Evolutionary conservation across 345 rosid species (phyloP).

Genomic region (Pelargonium nanum): DNA sequence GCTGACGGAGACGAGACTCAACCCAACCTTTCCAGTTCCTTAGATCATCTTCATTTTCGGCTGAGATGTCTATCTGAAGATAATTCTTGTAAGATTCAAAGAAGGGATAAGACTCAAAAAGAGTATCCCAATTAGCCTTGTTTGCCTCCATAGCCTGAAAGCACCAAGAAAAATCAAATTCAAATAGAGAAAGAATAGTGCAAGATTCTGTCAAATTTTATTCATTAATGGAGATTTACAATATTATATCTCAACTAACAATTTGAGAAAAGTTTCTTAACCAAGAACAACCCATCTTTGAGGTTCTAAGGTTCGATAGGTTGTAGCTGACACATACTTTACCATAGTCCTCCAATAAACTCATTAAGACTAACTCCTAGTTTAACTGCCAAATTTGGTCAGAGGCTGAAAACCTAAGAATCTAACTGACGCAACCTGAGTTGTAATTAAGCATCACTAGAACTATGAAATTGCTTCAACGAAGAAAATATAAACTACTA

Average conservation of each 20-base stretch:
- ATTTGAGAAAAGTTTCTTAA: background rate
- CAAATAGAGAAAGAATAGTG: background rate
- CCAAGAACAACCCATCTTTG: background rate
- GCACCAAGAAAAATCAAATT: slow-evolving; percentile 11
- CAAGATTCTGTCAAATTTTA: background rate
- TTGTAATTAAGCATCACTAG: no score
- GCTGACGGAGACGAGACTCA: slow-evolving; percentile 92
- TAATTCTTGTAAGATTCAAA: slow-evolving; percentile 91
- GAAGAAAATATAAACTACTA: no score
- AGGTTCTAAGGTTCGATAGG: no score
- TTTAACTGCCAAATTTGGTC: no score
- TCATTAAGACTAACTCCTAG: no score
- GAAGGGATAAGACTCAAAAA: slow-evolving; percentile 78
- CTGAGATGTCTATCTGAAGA: slow-evolving; percentile 70
- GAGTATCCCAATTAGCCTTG: slow-evolving; percentile 78
- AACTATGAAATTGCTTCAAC: no score
- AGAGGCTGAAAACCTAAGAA: no score
- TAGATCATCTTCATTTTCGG: slow-evolving; percentile 75
- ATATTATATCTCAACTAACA: no score
- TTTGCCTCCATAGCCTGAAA: slow-evolving; percentile 80
- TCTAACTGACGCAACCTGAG: no score
- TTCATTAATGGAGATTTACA: background rate
- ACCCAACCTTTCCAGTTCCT: slow-evolving; percentile 99
- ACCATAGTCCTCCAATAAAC: no score
- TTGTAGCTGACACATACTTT: no score